Evolutionary conservation across 257 asterid species (phyloP).

Genomic region (Scutellaria barbata): DNA sequence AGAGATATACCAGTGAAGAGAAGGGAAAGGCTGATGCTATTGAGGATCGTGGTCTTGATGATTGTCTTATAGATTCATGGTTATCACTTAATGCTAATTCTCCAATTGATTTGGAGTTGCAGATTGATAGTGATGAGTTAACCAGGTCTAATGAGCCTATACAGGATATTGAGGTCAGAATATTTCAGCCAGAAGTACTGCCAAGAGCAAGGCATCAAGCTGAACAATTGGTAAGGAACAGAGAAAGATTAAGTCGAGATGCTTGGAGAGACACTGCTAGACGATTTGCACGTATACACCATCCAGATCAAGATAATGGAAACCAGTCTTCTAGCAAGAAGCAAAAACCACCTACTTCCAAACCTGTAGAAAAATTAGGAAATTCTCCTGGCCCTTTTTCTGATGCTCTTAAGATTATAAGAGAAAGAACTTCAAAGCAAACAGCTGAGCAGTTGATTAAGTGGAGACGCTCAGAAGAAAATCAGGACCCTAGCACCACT

Average conservation of each 20-base stretch:
- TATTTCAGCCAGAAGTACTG: conserved; percentile 24
- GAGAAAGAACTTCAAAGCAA: conserved; percentile 41
- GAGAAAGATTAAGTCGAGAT: neutral
- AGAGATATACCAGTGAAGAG: conserved; percentile 56
- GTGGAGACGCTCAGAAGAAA: conserved; percentile 51
- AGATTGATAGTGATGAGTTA: conserved; percentile 17
- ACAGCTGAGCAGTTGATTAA: conserved; percentile 45
- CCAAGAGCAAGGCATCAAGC: conserved; percentile 22
- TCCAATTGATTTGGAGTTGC: conserved; percentile 37
- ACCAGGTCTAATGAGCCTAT: neutral
- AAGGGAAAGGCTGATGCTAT: conserved; percentile 51
- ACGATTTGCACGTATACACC: conserved; percentile 50
- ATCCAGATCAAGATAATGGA: conserved; percentile 29
- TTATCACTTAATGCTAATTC: conserved; percentile 43
- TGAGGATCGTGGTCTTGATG: neutral
- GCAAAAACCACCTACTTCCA: conserved; percentile 36
- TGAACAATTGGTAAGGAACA: conserved; percentile 7
- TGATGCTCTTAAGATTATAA: conserved; percentile 56
- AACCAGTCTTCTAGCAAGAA: conserved; percentile 46
- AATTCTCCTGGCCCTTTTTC: conserved; percentile 56
- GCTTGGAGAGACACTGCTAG: conserved; percentile 43
- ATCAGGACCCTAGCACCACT: conserved; percentile 26
- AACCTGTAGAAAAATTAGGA: conserved; percentile 45
- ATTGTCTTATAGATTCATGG: conserved; percentile 47
- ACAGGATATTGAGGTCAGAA: conserved; percentile 32